Evolutionary conservation across 148 eudicot species (phyloP).

Genomic region (Chenopodium formosanum): DNA sequence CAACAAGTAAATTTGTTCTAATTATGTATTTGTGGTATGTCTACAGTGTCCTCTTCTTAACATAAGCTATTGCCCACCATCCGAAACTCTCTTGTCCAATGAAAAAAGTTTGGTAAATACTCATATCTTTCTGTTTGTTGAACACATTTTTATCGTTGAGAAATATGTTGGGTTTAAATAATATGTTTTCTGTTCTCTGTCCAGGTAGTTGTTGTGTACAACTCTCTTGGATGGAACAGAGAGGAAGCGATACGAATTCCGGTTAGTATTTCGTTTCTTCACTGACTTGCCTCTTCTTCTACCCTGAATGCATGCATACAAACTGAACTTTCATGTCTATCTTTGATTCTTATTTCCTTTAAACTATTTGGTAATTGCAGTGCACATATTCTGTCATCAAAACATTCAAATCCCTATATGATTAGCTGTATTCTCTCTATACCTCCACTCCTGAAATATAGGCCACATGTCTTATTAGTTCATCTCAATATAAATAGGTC

Average conservation of each 20-base stretch:
- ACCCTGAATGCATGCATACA: not conserved
- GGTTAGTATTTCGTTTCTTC: conserved; percentile 40
- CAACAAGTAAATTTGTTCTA: not conserved
- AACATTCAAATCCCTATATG: not conserved
- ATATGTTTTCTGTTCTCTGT: conserved; percentile 18
- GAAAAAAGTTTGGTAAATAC: conserved; percentile 60
- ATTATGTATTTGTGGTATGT: conserved; percentile 24
- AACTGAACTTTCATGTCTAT: not conserved
- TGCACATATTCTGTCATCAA: too few species aligned
- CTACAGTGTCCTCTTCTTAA: conserved; percentile 80
- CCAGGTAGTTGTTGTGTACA: conserved; percentile 67
- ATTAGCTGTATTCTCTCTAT: too few species aligned
- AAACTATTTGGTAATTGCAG: not conserved
- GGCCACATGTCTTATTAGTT: not conserved
- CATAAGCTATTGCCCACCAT: conserved; percentile 73
- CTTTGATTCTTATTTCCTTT: not conserved
- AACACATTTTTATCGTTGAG: not conserved
- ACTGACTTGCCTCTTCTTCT: not conserved
- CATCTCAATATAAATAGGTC: not conserved
- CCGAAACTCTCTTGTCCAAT: conserved; percentile 52
- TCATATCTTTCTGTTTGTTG: conserved; percentile 11
- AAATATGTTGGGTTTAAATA: conserved; percentile 9
- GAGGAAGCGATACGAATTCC: conserved; percentile 70
- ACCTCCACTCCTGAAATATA: not conserved
- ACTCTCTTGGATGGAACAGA: conserved; percentile 76